Evolutionary conservation across 2,329 filamentous ascomycete species (phyloP).

Genomic region (Fusarium decemcellulare): DNA sequence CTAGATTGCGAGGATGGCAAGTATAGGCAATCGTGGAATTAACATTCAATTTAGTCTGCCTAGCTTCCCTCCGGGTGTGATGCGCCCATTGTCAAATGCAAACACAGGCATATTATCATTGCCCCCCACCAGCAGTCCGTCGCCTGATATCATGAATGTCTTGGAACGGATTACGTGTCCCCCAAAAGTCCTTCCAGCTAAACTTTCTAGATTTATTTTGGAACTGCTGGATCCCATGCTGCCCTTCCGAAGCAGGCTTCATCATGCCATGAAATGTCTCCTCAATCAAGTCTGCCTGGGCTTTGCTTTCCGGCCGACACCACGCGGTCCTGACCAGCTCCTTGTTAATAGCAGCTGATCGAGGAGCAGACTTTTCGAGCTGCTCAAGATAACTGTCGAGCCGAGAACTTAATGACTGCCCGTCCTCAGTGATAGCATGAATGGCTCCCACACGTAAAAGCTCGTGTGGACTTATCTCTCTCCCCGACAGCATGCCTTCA

Average conservation of each 20-base stretch:
- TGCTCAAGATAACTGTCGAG: not conserved
- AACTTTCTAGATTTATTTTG: not conserved
- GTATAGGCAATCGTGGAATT: too few relatives aligned
- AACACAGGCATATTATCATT: too few relatives aligned
- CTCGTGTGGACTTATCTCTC: slow-evolving; percentile 14
- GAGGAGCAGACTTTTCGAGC: slow-evolving; percentile 8
- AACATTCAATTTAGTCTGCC: too few relatives aligned
- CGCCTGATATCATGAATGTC: too few relatives aligned
- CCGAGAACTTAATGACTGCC: not conserved
- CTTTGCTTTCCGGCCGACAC: slow-evolving; percentile 2
- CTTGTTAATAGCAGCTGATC: slow-evolving; percentile 18
- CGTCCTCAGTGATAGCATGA: not conserved
- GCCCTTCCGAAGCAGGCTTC: slow-evolving; percentile 14
- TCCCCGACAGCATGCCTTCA: slow-evolving; percentile 24
- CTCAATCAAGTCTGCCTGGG: slow-evolving; percentile 3
- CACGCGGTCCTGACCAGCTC: slow-evolving; percentile 11
- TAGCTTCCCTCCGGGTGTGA: too few relatives aligned
- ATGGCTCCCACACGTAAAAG: not conserved
- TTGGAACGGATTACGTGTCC: too few relatives aligned
- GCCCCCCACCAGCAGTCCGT: too few relatives aligned
- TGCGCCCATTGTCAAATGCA: too few relatives aligned
- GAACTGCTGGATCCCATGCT: slow-evolving; percentile 21
- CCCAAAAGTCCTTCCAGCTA: not conserved
- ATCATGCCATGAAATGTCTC: slow-evolving; percentile 15
- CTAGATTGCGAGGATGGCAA: too few relatives aligned